phyloP scores from a whole-genome alignment of 108 stramenopile genomes.

The Epipyxis sp. region DNA sequence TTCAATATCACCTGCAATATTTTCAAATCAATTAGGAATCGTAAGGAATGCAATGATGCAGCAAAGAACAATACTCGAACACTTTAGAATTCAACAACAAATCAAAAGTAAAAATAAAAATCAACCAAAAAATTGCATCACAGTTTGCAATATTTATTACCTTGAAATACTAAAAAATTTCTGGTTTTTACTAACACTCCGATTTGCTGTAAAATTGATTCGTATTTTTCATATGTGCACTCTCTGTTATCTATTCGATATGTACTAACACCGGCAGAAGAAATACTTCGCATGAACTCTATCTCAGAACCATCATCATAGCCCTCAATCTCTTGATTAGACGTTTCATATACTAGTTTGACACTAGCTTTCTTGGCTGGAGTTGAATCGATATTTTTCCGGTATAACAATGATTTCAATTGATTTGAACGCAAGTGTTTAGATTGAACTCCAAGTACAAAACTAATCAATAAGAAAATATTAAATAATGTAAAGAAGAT shows the following conservation, averaged over 20 bases:
- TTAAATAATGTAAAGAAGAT: too few relatives aligned
- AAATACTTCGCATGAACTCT: slow-evolving; percentile 77
- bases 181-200: slow-evolving; percentile 94
- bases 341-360: slow-evolving; percentile 65
- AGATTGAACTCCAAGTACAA: slow-evolving; percentile 92
- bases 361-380: slow-evolving; percentile 51
- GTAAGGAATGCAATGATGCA: too few relatives aligned
- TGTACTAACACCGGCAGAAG: slow-evolving; percentile 69
- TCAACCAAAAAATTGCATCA: too few relatives aligned
- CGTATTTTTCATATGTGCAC: slow-evolving; percentile 77
- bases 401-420: slow-evolving; percentile 85
- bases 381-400: neutral
- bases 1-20: slow-evolving; percentile 97
- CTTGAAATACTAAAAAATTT: slow-evolving; percentile 99
- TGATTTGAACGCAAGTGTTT: slow-evolving; percentile 79
- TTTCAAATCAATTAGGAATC: too few relatives aligned
- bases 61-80: too few relatives aligned
- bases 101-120: too few relatives aligned
- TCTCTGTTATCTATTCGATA: slow-evolving; percentile 75
- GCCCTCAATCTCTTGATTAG: slow-evolving; percentile 40
- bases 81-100: too few relatives aligned
- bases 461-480: too few relatives aligned
- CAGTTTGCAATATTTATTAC: too few relatives aligned
- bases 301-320: slow-evolving; percentile 55
- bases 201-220: slow-evolving; percentile 60